These are phyloP conservation scores for Cladochytrium replicatum DNA, from an alignment of 192 early-diverging fungal species.

Conservation along the genomic window DNA sequence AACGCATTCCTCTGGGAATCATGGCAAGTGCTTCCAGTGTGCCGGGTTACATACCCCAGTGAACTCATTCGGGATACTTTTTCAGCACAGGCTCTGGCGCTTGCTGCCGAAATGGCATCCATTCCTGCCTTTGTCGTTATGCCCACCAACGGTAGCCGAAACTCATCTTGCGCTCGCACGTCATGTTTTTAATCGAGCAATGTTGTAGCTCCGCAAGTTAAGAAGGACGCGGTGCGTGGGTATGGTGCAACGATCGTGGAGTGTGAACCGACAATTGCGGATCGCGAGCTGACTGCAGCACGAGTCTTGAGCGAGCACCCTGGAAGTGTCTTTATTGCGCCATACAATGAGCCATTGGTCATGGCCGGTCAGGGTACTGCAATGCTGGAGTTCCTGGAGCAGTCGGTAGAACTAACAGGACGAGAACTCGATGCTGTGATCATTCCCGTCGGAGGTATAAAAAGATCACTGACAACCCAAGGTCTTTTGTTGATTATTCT, in stretches of 20 bases:
- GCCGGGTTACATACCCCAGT: no score
- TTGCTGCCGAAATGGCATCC: conserved; percentile 33
- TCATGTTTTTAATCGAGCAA: not conserved
- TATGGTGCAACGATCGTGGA: conserved; percentile 42
- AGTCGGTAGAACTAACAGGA: conserved; percentile 15
- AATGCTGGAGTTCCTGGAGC: conserved; percentile 37
- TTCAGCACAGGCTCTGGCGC: conserved; percentile 42
- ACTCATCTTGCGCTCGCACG: not conserved
- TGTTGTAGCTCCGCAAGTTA: conserved; percentile 25
- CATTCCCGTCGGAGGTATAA: conserved; percentile 45
- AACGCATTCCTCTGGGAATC: conserved; percentile 41
- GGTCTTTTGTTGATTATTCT: no score
- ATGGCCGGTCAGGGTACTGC: conserved; percentile 53
- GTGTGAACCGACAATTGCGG: conserved; percentile 30
- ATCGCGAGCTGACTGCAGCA: conserved; percentile 27
- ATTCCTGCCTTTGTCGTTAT: conserved; percentile 40
- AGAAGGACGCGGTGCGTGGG: conserved; percentile 35
- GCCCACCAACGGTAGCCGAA: conserved; percentile 18
- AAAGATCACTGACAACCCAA: no score
- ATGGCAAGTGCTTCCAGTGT: conserved; percentile 21
- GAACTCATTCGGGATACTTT: no score
- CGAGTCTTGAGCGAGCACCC: conserved; percentile 20
- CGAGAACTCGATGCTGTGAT: conserved; percentile 39
- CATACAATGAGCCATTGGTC: conserved; percentile 37
- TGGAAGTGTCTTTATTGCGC: conserved; percentile 42